Evolutionary conservation across 108 stramenopile genomes (phyloP), one percentile per base, ranked within the genome.

Genomic region (Cylindrotheca fusiformis): DNA sequence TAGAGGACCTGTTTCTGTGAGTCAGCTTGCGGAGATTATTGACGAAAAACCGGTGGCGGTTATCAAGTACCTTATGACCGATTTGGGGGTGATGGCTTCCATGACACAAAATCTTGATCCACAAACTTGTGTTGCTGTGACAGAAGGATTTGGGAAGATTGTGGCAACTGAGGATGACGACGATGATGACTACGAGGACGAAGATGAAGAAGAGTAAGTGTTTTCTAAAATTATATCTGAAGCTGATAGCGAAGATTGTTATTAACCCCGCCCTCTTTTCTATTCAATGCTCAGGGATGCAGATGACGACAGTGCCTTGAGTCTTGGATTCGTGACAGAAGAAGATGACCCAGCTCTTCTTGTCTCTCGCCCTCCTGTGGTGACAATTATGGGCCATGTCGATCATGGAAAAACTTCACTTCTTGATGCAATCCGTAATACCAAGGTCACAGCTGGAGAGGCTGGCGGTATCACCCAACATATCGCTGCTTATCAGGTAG

Each of bases 321-420:
- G 52, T n/a, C 59, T 77, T 48, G 92, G 87, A 14, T 72, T 80
- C 29, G 93, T 72, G 12, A 48, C 68, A 20, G 84, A 86, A 33
- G 87, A 91, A 48, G 94, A 95, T 52, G 89, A 92, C 52, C 67
- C 67, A 14, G 74, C 74, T n/a, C 60, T 70, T 50, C 75, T 98
- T 65, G 41, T 77, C 27, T 73, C 86, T 18, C 76, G 98, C 20
- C 78, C 97, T 17, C 98, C 99, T 32, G 97, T 99, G 23, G 97
- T 99, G 4, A 95, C 96, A 24, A 95, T 99, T 55, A 98, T 99
- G 98, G 99, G 99, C 30, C 99, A 99, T 82, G 99, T 99, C 45
- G 99, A 99, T 73, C 99, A 99, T 71, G 99, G 99, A 55, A 99
- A 99, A 72, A 99, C 99, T 5, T 93, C 96, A 2, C 77, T 99